Evolutionary conservation across 331 rosid genomes (phyloP).

Genomic region (Quercus tomentella): DNA sequence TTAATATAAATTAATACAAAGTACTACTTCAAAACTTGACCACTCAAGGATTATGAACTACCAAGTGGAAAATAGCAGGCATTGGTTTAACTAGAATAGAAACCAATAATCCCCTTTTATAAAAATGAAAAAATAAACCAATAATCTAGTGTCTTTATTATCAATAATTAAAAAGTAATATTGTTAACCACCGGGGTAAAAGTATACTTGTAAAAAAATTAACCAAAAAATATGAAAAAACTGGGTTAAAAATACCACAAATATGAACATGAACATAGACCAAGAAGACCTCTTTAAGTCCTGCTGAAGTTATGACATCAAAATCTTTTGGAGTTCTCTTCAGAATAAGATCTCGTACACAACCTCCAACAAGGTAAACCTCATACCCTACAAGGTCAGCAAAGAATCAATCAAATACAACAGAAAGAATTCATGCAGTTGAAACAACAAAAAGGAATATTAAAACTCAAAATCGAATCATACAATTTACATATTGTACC

Average conservation of each 20-base stretch:
- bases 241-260: too few species aligned
- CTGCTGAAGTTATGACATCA: slow-evolving; percentile 73
- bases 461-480: neutral
- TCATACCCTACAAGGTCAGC: slow-evolving; percentile 27
- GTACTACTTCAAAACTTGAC: neutral
- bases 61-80: neutral
- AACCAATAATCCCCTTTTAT: neutral
- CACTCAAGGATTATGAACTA: neutral
- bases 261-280: slow-evolving; percentile 7
- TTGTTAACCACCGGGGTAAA: neutral
- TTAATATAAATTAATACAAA: neutral
- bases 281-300: slow-evolving; percentile 65
- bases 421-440: neutral
- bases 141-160: neutral
- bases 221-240: too few species aligned
- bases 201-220: too few species aligned
- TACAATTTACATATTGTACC: neutral
- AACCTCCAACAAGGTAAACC: slow-evolving; percentile 47
- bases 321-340: slow-evolving; percentile 58
- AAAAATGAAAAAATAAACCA: too few species aligned
- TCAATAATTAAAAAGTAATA: neutral
- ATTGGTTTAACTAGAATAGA: neutral
- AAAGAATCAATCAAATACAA: neutral
- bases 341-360: slow-evolving; percentile 47
- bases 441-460: neutral